Evolutionary conservation across 2,329 filamentous ascomycete genomes (phyloP).

Genomic region (Graphiopsis chlorocephala): DNA sequence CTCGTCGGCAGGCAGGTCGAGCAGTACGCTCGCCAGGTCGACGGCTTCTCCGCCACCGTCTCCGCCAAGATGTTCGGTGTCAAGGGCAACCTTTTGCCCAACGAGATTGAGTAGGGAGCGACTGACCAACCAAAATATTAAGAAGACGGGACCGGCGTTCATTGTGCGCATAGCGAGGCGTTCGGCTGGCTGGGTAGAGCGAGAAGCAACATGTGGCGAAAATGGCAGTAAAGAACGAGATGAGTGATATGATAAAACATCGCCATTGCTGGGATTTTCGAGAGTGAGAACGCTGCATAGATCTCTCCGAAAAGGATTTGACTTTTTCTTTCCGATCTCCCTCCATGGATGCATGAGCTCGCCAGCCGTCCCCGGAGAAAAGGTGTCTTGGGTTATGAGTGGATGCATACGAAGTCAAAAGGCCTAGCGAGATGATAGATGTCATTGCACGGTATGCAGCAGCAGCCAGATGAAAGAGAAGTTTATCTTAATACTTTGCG

Average conservation of each 20-base stretch:
- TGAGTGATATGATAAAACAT: neutral
- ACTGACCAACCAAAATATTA: constrained; percentile 9
- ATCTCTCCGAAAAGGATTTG: constrained; percentile 1
- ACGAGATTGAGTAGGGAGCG: constrained; percentile 8
- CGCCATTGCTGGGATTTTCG: neutral
- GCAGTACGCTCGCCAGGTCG: constrained; percentile 95
- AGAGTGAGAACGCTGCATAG: neutral
- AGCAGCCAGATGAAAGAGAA: neutral
- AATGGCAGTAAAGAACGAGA: neutral
- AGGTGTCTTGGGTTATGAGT: constrained; percentile 3
- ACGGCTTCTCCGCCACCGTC: constrained; percentile 88
- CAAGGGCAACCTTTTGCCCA: constrained; percentile 63
- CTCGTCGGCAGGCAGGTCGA: constrained; percentile 94
- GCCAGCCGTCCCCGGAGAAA: neutral
- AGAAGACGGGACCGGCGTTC: constrained; percentile 15
- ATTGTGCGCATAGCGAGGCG: constrained; percentile 15
- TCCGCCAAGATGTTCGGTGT: constrained; percentile 98
- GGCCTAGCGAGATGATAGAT: constrained; percentile 13
- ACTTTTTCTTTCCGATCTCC: neutral
- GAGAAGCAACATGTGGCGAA: constrained; percentile 6
- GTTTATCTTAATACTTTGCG: neutral
- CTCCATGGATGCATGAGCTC: neutral
- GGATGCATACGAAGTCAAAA: constrained; percentile 1
- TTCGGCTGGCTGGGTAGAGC: constrained; percentile 16
- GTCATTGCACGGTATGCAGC: constrained; percentile 5